Evolutionary conservation across 495 filamentous ascomycete species (phyloP).

Genomic region (Echria macrotheca): DNA sequence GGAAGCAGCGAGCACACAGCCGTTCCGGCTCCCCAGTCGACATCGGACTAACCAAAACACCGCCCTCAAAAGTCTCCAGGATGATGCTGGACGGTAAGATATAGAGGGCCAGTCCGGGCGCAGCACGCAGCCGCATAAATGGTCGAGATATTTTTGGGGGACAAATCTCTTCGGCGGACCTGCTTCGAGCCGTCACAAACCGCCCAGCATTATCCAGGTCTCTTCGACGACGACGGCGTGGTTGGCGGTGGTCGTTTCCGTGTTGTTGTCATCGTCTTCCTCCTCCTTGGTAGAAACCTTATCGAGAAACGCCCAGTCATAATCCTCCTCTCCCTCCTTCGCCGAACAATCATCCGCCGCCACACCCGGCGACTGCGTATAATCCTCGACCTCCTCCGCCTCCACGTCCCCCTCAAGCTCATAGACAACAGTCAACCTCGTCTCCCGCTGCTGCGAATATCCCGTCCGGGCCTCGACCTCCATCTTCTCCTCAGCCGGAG

Average conservation of each 20-base stretch:
- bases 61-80: not conserved
- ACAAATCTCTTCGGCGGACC: constrained; percentile 37
- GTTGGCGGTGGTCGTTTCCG: not conserved
- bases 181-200: constrained; percentile 46
- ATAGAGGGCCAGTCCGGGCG: constrained; percentile 34
- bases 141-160: too few species aligned
- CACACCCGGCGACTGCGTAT: not conserved
- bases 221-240: constrained; percentile 5
- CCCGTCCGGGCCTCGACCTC: not conserved
- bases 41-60: not conserved
- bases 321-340: constrained; percentile 1
- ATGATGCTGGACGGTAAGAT: constrained; percentile 11
- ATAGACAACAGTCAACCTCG: not conserved
- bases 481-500: not conserved
- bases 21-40: not conserved
- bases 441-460: not conserved
- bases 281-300: not conserved
- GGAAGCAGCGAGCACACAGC: constrained; percentile 22
- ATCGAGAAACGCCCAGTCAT: constrained; percentile 19
- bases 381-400: not conserved
- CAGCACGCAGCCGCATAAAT: constrained; percentile 18
- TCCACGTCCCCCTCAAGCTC: not conserved
- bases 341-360: not conserved
- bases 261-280: not conserved
- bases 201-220: constrained; percentile 32